Evolutionary conservation across 2,329 filamentous ascomycete genomes (phyloP).

Genomic region (Colletotrichum viniferum): DNA sequence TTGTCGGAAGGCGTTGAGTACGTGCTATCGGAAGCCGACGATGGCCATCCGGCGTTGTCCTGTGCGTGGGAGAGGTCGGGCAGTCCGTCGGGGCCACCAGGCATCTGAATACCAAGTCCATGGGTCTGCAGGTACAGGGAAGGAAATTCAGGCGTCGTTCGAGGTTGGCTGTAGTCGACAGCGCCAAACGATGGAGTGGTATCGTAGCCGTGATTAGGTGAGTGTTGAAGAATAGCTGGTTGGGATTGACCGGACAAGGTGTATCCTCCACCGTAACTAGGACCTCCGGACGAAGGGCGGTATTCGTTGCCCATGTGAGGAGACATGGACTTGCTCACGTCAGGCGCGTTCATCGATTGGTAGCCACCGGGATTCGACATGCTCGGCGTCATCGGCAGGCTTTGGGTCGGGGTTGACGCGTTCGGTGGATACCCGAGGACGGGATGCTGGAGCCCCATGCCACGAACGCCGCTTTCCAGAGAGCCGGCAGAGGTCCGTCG

Average conservation of each 20-base stretch:
- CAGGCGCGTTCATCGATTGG: constrained; percentile 6
- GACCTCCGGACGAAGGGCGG: constrained; percentile 11
- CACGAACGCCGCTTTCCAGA: constrained; percentile 8
- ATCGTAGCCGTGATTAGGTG: background rate
- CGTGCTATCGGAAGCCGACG: constrained; percentile 51
- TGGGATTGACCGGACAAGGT: constrained; percentile 8
- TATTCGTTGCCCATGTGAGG: constrained; percentile 20
- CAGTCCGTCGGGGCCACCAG: background rate
- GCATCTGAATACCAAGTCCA: constrained; percentile 13
- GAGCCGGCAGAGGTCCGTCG: constrained; percentile 20
- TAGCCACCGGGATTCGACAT: constrained; percentile 9
- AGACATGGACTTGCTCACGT: constrained; percentile 16
- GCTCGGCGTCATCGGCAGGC: constrained; percentile 18
- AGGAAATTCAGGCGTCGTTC: constrained; percentile 17
- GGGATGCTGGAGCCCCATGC: constrained; percentile 2
- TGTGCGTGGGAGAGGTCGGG: constrained; percentile 27
- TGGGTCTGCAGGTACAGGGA: constrained; percentile 16
- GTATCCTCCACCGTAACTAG: constrained; percentile 16
- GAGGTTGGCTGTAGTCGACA: constrained; percentile 19
- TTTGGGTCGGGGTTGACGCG: background rate
- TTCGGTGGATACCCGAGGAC: constrained; percentile 15
- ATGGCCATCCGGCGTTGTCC: constrained; percentile 45
- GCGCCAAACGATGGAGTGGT: constrained; percentile 4
- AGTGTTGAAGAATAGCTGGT: constrained; percentile 9
- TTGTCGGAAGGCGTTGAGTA: constrained; percentile 53